Conservation (phyloP, 2,329 filamentous ascomycete genomes). For the Trichoderma oligosporum region DNA sequence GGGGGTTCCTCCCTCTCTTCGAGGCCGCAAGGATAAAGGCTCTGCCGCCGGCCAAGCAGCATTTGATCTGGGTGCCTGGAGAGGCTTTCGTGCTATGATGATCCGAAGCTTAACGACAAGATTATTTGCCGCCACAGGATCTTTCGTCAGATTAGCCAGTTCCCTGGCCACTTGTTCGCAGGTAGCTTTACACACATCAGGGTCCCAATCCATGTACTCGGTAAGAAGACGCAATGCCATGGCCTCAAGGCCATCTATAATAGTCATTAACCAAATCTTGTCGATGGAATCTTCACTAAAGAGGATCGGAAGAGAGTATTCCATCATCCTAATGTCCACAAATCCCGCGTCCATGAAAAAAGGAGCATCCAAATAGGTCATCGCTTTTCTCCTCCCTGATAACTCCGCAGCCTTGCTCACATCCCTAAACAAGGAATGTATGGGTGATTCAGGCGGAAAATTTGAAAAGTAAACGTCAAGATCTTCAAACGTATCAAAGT, state of each 20-base stretch:
- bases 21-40: background rate
- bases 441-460: constrained; percentile 45
- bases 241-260: constrained; percentile 50
- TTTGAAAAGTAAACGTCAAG: constrained; percentile 30
- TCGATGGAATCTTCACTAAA: constrained; percentile 44
- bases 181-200: constrained; percentile 44
- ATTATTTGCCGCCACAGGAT: constrained; percentile 40
- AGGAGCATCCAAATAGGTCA: constrained; percentile 44
- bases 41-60: constrained; percentile 6
- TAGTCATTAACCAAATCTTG: constrained; percentile 52
- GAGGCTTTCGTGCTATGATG: constrained; percentile 49
- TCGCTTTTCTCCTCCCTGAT: constrained; percentile 44
- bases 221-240: constrained; percentile 49
- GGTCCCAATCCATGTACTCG: constrained; percentile 50
- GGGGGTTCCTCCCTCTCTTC: background rate
- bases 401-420: constrained; percentile 41
- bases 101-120: constrained; percentile 48
- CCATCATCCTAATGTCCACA: constrained; percentile 46
- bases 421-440: constrained; percentile 41
- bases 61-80: constrained; percentile 24
- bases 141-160: constrained; percentile 46
- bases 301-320: constrained; percentile 48
- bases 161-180: constrained; percentile 48
- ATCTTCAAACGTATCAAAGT: constrained; percentile 47
- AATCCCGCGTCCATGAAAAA: constrained; percentile 49